Conservation (phyloP, 2,329 filamentous ascomycete species). For the Clonostachys chloroleuca region DNA sequence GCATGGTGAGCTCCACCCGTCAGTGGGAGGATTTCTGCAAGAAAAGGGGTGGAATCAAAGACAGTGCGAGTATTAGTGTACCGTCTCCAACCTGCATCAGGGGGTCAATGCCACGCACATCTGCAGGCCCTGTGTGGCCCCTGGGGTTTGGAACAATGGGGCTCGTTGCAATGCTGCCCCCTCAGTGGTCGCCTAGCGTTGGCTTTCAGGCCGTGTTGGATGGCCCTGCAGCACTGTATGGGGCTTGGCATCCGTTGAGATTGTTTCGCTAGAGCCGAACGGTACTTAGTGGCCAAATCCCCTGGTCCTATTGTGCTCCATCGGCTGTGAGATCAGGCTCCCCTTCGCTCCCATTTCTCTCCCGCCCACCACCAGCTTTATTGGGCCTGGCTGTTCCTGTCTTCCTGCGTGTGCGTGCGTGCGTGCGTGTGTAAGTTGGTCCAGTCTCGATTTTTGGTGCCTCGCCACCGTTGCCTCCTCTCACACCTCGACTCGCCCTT, state of each 20-base stretch:
- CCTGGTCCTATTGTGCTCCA: neutral
- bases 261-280: conserved; percentile 2
- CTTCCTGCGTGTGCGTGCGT: neutral
- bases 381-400: neutral
- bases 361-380: neutral
- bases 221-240: neutral
- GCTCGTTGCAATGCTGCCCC: too few relatives aligned
- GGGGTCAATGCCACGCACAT: too few relatives aligned
- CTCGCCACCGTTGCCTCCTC: neutral
- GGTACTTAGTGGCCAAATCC: neutral
- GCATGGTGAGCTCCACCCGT: too few relatives aligned
- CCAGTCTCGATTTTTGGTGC: neutral
- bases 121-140: too few relatives aligned
- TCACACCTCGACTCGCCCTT: neutral
- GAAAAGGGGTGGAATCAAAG: too few relatives aligned
- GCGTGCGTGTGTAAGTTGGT: neutral
- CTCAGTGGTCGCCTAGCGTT: too few relatives aligned
- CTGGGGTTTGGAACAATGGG: conserved; percentile 12
- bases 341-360: neutral
- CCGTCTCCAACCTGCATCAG: too few relatives aligned
- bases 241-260: neutral
- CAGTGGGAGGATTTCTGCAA: too few relatives aligned
- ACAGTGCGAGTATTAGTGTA: too few relatives aligned
- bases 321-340: neutral
- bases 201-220: neutral